Percentiles rank a stretch among this genome's conserved stretches.
These are phyloP conservation scores for Pilasporangium apinafurcum DNA, from an alignment of 352 stramenopile species.

Conservation along the genomic window DNA sequence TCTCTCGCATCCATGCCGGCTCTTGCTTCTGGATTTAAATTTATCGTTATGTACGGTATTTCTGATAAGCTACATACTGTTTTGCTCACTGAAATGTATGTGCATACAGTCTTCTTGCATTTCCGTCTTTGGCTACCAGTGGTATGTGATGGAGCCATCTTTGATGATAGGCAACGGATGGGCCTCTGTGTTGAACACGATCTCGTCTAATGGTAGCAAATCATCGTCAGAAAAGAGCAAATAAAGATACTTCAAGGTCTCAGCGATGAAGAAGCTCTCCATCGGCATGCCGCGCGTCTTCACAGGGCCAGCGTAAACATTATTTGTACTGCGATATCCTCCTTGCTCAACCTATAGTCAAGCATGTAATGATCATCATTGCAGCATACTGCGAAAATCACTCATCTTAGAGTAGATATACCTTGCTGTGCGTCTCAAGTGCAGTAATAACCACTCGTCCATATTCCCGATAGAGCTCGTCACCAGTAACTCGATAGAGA, in stretches of 20 bases:
- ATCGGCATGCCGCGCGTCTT: conserved; percentile 35
- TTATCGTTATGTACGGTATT: no score
- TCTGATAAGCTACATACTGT: no score
- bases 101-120: no score
- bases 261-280: conserved; percentile 89
- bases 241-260: conserved; percentile 93
- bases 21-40: no score
- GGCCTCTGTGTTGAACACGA: conserved; percentile 85
- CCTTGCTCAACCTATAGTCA: conserved; percentile 22
- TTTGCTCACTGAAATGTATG: no score
- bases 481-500: conserved; percentile 78
- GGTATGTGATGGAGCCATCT: no score
- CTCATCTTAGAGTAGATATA: background rate
- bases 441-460: conserved; percentile 76
- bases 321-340: conserved; percentile 61
- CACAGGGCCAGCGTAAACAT: conserved; percentile 36
- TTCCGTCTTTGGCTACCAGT: no score
- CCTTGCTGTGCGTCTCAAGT: conserved; percentile 64
- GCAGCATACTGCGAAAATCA: background rate
- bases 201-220: conserved; percentile 56
- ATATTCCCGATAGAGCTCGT: conserved; percentile 74
- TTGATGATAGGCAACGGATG: conserved; percentile 60
- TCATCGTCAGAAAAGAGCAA: conserved; percentile 79
- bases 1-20: no score
- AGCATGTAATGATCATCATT: background rate